Percentiles rank a stretch among this genome's conserved stretches.
phyloP scores from a whole-genome alignment of 1,284 basidiomycete species.

The Bondarzewia mesenterica region DNA sequence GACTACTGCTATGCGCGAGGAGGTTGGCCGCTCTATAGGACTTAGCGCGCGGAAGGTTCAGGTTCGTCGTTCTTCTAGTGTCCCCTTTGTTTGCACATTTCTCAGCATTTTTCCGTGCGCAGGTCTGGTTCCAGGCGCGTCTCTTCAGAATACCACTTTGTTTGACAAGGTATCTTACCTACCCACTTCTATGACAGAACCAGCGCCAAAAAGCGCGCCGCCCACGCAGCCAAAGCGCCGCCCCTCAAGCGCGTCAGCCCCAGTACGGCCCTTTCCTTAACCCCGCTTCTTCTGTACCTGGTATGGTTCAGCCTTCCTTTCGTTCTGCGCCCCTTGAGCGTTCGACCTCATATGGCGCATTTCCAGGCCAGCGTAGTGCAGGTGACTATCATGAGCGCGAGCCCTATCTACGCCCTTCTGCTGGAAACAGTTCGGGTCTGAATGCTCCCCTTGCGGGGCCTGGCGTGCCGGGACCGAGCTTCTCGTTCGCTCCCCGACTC shows the following conservation, averaged over 20 bases:
- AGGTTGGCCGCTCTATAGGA: constrained; percentile 75
- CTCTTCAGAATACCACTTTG: constrained; percentile 4
- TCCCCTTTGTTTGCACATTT: constrained; percentile 5
- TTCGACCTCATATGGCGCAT: background rate
- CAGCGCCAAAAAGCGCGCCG: constrained; percentile 75
- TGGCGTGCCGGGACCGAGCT: constrained; percentile 10
- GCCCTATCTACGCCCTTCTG: background rate
- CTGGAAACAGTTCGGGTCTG: background rate
- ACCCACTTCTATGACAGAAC: constrained; percentile 39
- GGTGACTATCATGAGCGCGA: background rate
- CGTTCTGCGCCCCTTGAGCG: background rate
- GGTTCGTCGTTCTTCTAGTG: constrained; percentile 36
- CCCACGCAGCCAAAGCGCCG: constrained; percentile 37
- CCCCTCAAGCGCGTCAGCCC: constrained; percentile 38
- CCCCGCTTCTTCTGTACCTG: constrained; percentile 19
- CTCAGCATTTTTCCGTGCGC: constrained; percentile 10
- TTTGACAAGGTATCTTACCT: constrained; percentile 12
- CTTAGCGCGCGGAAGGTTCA: constrained; percentile 81
- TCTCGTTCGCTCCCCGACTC: constrained; percentile 4
- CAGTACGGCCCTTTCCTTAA: constrained; percentile 55
- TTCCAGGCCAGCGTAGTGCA: background rate
- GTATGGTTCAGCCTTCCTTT: background rate
- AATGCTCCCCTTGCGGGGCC: constrained; percentile 8
- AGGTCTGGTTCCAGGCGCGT: constrained; percentile 83
- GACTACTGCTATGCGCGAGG: constrained; percentile 75